Base-by-base conservation (phyloP, 2,329 filamentous ascomycete species). In the Claviceps maximensis region DNA sequence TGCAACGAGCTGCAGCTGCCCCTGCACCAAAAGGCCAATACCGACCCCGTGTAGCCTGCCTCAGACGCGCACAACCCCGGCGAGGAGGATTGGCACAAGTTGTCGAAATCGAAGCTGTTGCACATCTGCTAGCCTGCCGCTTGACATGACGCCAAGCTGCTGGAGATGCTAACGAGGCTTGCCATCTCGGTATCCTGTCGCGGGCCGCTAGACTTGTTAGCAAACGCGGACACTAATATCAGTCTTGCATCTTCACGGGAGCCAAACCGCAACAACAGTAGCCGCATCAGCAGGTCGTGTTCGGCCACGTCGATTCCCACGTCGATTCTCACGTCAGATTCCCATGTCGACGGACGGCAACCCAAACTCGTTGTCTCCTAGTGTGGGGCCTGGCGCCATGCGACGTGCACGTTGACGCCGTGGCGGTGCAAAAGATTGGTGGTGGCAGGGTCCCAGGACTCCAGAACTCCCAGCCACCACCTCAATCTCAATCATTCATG, bases 151-250 rank as follows among this genome's bases (percentile, higher is more conserved):
- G 31, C 31, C 31, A 33, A 33, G 10, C 13, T 33, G 31, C 10
- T 33, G 31, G 9, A 9, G 31, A 33, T 33, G 31, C 31, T 33
- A 33, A 33, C 31, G 10, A 33, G 31, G 31, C 31, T 33, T 33
- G 10, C n/a, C 19, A 42, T 50, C 40, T 25, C 31, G 25, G 10
- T n/a, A 17, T 44, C 8, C 25, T 36, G 25, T 41, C 46, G 31
- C 51, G 46, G 51, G 51, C 51, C 51, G 51, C 46, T 53, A 53
- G 51, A 53, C 19, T 48, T 25, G 10, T 49, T 45, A 53, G 46
- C 51, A 49, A 44, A 33, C 31, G 38, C 46, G 51, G 51, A 53
- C 29, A 47, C 46, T 46, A 53, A 33, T 12, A 12, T 53, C 25
- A 38, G 44, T 29, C 4, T 42, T 33, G 13, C 23, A 27, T 46